Base-by-base conservation (phyloP, 176 grass and related monocot genomes). In the Eragrostis nindensis region DNA sequence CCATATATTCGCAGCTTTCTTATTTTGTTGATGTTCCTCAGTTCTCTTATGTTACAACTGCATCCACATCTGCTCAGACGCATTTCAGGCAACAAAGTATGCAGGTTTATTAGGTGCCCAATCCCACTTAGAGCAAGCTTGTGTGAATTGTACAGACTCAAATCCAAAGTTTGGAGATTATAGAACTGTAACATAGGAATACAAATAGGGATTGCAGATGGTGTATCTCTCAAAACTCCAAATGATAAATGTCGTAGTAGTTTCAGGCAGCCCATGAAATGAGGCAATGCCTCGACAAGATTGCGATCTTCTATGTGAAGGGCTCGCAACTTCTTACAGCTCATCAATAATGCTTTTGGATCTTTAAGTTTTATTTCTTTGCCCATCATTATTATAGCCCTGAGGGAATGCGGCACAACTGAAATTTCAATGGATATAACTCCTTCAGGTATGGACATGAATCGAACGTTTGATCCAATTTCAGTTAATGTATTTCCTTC, bases 31-130 rank as follows among this genome's bases (percentile, higher is more conserved):
- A 44, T 78, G 40, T 39, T 81, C 15, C 61, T 78, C 49, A 83
- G 64, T 29, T 88, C 86, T 55, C 39, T 57, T 30, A 74, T 68
- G 70, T 38, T 73, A 67, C 86, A 66, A 57, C 14, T 66, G 16
- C 49, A 22, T 4, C 19, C 42, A 8, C 71, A 38, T 4, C 13
- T 5, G 5, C 30, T 18, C 3, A 78, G 24, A 52, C 11, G 65
- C 57, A 63, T 64, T 78, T 46, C 30, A 5, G 64, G 64, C 43
- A 27, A 29, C 24, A 88, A 55, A 50, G 36, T 76, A n/a, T 78
- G 79, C 8, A 87, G 73, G 42, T 72, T 73, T 39, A 81, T 61
- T 14, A 78, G 14, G 16, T 62, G 57, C n/a, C 27, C 67, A 38
- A 82, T 82, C 18, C 71, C 63, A 0, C 11, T 4, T 4, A 62